Conservation (phyloP, 352 stramenopile genomes). For the Pythium sukuiense region DNA sequence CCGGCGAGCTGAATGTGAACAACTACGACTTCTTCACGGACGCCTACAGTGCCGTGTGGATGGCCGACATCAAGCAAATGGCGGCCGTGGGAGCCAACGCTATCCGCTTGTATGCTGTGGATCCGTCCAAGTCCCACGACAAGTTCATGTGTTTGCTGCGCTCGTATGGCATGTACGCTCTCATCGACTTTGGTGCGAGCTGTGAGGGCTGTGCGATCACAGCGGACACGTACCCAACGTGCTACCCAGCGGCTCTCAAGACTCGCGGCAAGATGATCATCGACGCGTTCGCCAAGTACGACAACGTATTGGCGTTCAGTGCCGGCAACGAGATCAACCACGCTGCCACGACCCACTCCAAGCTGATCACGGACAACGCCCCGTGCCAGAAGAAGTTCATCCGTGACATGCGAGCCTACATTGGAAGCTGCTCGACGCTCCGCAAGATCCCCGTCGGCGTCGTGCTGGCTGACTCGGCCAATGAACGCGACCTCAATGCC, state of each 20-base stretch:
- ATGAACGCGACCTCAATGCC: constrained; percentile 59
- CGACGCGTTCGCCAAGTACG: constrained; percentile 78
- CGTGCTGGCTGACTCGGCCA: constrained; percentile 58
- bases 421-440: constrained; percentile 49
- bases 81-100: constrained; percentile 69
- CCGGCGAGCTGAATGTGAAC: constrained; percentile 61
- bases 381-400: constrained; percentile 91
- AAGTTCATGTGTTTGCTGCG: constrained; percentile 85
- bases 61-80: constrained; percentile 60
- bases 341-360: constrained; percentile 27
- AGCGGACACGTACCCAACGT: constrained; percentile 47
- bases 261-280: constrained; percentile 75
- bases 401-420: constrained; percentile 76
- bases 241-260: constrained; percentile 65
- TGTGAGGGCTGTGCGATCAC: constrained; percentile 63
- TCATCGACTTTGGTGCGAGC: constrained; percentile 61
- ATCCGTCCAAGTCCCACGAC: constrained; percentile 79
- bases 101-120: constrained; percentile 80
- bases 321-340: constrained; percentile 86
- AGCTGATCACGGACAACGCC: constrained; percentile 44
- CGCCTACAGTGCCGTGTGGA: constrained; percentile 73
- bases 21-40: constrained; percentile 88
- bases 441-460: constrained; percentile 78
- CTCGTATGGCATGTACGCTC: constrained; percentile 70
- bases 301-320: constrained; percentile 81